Evolutionary conservation across 2,329 filamentous ascomycete genomes (phyloP), one percentile per base, ranked within the genome.

Genomic region (Exophiala phaeomuriformis): DNA sequence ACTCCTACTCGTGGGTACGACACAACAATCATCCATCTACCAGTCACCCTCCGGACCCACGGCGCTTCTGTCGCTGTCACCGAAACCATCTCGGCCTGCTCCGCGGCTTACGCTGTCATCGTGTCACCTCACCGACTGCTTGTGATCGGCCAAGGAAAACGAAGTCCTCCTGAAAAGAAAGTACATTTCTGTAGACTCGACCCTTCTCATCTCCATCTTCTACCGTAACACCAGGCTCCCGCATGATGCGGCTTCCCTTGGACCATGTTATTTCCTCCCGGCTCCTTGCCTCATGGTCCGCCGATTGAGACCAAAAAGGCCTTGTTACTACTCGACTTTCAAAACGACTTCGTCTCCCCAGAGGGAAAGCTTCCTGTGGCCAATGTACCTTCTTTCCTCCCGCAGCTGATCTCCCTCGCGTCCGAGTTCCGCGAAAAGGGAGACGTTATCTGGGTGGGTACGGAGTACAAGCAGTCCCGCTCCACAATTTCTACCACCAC

Each of bases 381-480:
- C 35, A 77, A 81, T 41, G 81, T 83, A 2, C 70, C 78, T 3
- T 80, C 81, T 6, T 88, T 90, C 57, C 68, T 93, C 42, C 76
- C 84, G 37, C 81, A 80, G 30, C 79, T 90, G 40, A 72, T 82
- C 19, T 70, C 77, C 4, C 74, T 97, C 1, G 83, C 84, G 40
- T 78, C 79, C 7, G 79, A 79, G 10, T 95, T 97, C 64, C 87
- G 91, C 59, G 74, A 78, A 45, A 76, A 79, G 29, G 85, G 85
- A 30, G 78, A 83, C 64, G 79, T 97, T 31, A 82, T 97, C 64
- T 97, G 90, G 90, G 80, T 95, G 31, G 84, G 84, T 53, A 90
- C 86, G 40, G 77, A 85, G 60, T 93, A 86, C 64, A 80, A 83
- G 49, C 72, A 75, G n/a, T 76, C 78, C 32, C 79, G 84, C 32